A percentile compares a stretch with the other conserved stretches of the same genome.
These are phyloP conservation scores for Solanum medicagineum DNA, from an alignment of 257 asterid species.

Conservation along the genomic window DNA sequence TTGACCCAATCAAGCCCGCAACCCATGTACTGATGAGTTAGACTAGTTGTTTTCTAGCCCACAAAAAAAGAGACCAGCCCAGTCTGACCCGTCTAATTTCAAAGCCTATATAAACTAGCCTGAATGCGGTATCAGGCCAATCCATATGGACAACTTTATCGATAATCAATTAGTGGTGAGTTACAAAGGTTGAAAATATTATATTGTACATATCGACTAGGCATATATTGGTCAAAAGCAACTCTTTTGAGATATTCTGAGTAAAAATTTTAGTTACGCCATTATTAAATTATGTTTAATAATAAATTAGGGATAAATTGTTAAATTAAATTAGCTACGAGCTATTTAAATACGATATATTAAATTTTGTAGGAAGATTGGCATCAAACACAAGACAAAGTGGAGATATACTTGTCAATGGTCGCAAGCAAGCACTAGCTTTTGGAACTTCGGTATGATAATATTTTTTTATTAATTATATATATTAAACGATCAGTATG, in stretches of 20 bases:
- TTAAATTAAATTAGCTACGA: neutral
- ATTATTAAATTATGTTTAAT: neutral
- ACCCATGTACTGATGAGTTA: no score
- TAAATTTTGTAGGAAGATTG: neutral
- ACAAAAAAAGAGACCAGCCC: no score
- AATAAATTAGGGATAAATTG: neutral
- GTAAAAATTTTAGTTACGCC: neutral
- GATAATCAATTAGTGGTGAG: no score
- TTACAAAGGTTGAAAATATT: no score
- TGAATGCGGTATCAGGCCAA: no score
- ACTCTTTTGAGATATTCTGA: neutral
- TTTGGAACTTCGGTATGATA: conserved; percentile 11
- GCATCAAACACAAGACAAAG: conserved; percentile 11
- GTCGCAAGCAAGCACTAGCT: conserved; percentile 2
- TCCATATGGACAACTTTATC: no score
- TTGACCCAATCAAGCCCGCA: no score
- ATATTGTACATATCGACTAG: no score
- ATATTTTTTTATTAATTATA: neutral
- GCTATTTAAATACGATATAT: neutral
- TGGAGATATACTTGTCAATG: conserved; percentile 9
- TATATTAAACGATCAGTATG: neutral
- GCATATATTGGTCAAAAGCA: neutral
- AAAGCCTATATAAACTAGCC: no score
- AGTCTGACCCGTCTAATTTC: no score
- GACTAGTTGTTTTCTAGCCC: no score